Evolutionary conservation across 257 asterid species (phyloP), one percentile per base, ranked within the genome.

Genomic region (Nyctanthes arbortristis): DNA sequence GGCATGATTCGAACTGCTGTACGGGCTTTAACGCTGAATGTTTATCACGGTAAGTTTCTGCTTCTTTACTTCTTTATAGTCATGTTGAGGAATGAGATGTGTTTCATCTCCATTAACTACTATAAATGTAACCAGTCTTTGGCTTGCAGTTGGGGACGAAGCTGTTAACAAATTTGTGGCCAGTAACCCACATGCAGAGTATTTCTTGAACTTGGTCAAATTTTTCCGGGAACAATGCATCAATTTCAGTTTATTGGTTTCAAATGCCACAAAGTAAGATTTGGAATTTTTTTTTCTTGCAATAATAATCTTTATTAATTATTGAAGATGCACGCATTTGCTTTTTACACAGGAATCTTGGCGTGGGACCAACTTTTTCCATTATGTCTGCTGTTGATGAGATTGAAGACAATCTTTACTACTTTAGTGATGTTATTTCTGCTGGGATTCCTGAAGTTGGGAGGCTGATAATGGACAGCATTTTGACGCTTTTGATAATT

Each of bases 391-490:
- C 91, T 65, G 89, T 93, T 70, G 97, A 93, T 29, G 99, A 93
- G 87, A 91, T 93, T 68, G 99, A 93, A 84, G 99, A 91, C 82
- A 86, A 93, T 80, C 97, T 93, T 35, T 93, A 93, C 81, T 93
- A 91, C 74, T 80, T 91, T 75, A 93, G 95, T 79, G 99, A 93
- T 80, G 91, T 93, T 74, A 87, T 91, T 75, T 93, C 99, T 76
- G 96, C 99, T 68, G 99, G 99, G 72, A 93, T 93, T 75, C 99
- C 99, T 68, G 97, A 93, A 76, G 85, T 93, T 77, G 99, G 97
- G 83, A 87, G 84, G 84, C 82, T 93, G 52, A 89, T 93, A 69
- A 91, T 90, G 79, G 96, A 91, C 84, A 85, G 75, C 69, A 76
- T 88, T 71, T 82, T 93, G 88, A 84, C 82, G 82, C 89, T 81